Conservation (phyloP, 495 filamentous ascomycete species). For the Beverwykella pulmonaria region DNA sequence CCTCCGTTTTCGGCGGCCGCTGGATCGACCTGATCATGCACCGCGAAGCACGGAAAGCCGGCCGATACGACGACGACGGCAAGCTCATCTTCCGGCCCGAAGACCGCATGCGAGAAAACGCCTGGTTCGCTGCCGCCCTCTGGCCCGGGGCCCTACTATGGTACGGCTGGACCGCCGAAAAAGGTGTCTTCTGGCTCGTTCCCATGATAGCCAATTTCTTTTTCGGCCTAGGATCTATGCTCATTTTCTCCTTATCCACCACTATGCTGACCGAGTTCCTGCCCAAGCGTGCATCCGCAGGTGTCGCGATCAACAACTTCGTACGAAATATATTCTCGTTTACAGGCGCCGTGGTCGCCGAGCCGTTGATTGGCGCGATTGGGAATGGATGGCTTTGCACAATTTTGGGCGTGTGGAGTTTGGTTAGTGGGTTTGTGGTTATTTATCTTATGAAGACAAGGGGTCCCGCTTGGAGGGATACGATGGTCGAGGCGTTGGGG, state of each 20-base stretch:
- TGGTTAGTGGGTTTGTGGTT: conserved; percentile 52
- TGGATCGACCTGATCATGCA: conserved; percentile 94
- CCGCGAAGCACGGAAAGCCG: conserved; percentile 72
- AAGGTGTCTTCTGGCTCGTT: conserved; percentile 62
- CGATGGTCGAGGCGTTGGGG: conserved; percentile 59
- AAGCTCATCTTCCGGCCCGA: conserved; percentile 75
- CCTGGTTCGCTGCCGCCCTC: conserved; percentile 75
- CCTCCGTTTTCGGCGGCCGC: conserved; percentile 72
- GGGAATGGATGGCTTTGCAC: conserved; percentile 92
- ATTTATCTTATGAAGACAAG: conserved; percentile 69
- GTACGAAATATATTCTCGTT: conserved; percentile 85
- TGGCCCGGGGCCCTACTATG: conserved; percentile 70
- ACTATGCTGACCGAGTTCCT: conserved; percentile 73
- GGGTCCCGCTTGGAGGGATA: conserved; percentile 67
- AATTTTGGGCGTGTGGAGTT: conserved; percentile 67
- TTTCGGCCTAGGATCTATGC: conserved; percentile 86
- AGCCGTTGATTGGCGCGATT: conserved; percentile 77
- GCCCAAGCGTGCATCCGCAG: conserved; percentile 69
- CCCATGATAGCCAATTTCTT: conserved; percentile 81
- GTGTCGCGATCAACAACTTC: conserved; percentile 83
- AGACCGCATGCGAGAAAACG: conserved; percentile 89
- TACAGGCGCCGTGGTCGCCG: conserved; percentile 71
- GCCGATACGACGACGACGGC: conserved; percentile 69
- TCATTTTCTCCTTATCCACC: conserved; percentile 65
- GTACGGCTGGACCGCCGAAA: conserved; percentile 68